phyloP scores from a whole-genome alignment of 1,284 basidiomycete genomes.

The Trichosporon faecale region DNA sequence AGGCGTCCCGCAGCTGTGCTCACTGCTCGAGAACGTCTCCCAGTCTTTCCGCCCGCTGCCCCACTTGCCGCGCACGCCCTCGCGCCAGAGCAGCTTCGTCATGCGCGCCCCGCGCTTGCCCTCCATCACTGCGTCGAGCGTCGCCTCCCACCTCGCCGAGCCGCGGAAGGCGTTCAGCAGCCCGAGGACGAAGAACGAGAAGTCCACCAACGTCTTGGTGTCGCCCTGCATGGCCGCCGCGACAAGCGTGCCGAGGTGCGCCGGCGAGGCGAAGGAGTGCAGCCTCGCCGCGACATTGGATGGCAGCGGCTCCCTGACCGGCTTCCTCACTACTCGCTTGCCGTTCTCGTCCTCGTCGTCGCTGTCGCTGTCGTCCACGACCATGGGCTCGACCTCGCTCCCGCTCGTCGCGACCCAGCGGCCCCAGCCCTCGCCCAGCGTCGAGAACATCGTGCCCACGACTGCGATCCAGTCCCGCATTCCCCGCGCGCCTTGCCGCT shows the following conservation, averaged over 20 bases:
- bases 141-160: conserved; percentile 59
- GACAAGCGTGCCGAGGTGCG: conserved; percentile 32
- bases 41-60: conserved; percentile 44
- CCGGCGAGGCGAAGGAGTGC: conserved; percentile 32
- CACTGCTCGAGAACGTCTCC: conserved; percentile 55
- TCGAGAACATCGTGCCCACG: conserved; percentile 32
- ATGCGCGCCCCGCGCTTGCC: conserved; percentile 53
- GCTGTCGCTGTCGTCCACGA: conserved; percentile 19
- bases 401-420: conserved; percentile 37
- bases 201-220: conserved; percentile 28
- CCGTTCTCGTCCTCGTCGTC: conserved; percentile 27
- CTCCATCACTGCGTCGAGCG: conserved; percentile 51
- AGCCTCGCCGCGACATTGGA: conserved; percentile 36
- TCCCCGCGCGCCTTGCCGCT: conserved; percentile 30
- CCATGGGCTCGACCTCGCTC: conserved; percentile 11
- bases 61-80: conserved; percentile 62
- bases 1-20: conserved; percentile 22
- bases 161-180: conserved; percentile 55
- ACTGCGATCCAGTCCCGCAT: conserved; percentile 42
- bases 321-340: neutral
- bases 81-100: conserved; percentile 69
- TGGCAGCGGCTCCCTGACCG: conserved; percentile 23
- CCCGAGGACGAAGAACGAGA: conserved; percentile 43
- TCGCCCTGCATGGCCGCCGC: conserved; percentile 15
- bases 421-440: conserved; percentile 45